Percentiles rank a stretch among this genome's conserved stretches.
phyloP scores from a whole-genome alignment of 73 alveolate species.

The Tetrahymena elliotti region DNA sequence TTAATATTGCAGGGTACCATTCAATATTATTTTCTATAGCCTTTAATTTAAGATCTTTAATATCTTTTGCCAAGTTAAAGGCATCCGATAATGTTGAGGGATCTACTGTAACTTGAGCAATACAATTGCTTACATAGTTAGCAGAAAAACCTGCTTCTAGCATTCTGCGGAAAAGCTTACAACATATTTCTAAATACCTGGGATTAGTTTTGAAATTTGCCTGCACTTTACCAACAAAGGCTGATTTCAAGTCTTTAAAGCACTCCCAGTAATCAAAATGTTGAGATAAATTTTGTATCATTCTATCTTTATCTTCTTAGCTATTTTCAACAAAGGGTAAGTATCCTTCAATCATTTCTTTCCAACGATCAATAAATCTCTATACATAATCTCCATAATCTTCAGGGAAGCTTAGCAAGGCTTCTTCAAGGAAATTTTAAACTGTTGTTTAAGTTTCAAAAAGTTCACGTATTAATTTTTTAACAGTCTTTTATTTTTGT shows the following conservation, averaged over 20 bases:
- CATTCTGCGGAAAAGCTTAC: conserved; percentile 79
- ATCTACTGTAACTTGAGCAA: neutral
- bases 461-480: conserved; percentile 16
- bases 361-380: conserved; percentile 78
- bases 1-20: conserved; percentile 21
- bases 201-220: conserved; percentile 43
- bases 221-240: neutral
- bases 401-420: conserved; percentile 8
- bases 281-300: conserved; percentile 1
- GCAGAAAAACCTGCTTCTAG: conserved; percentile 56
- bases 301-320: conserved; percentile 12
- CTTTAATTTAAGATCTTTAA: neutral
- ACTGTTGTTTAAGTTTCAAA: conserved; percentile 15
- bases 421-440: conserved; percentile 22
- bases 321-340: conserved; percentile 44
- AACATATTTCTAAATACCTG: conserved; percentile 58
- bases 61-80: neutral
- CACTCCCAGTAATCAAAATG: conserved; percentile 31
- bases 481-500: conserved; percentile 9
- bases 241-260: conserved; percentile 20
- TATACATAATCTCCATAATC: conserved; percentile 35
- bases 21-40: conserved; percentile 11
- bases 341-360: conserved; percentile 53
- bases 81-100: conserved; percentile 1
- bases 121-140: neutral